Evolutionary conservation across 1,139 yeast genomes (phyloP), one percentile per base, ranked within the genome.

Genomic region (Sugiyamaella japonica): DNA sequence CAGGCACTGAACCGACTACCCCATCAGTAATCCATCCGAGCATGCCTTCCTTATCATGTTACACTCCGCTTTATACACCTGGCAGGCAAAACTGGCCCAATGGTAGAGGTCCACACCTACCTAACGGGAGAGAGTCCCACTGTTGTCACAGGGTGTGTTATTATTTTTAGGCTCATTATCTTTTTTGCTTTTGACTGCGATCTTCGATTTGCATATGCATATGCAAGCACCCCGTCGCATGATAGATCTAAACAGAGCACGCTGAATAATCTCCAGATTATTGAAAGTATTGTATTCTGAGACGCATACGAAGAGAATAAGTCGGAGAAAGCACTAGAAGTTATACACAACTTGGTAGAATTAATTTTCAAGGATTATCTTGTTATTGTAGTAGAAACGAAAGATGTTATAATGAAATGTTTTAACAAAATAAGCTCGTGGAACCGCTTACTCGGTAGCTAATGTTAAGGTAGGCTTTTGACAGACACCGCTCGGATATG

Each of bases 121-220:
- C 5, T 3, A 20, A 29, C 10, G 10, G n/a, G 7, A 29, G n/a
- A n/a, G 8, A 29, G 34, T 5, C 34, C 34, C 34, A 29, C 34
- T 29, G 34, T 12, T 28, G 48, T 44, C 48, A 44, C 48, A 44
- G 32, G 48, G 23, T 44, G 31, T 29, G 34, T 9, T 9, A 15
- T 29, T 44, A 44, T 44, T 44, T 44, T 44, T 44, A 44, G 48
- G 3, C 31, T 31, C 48, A 32, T 25, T 44, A 44, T 44, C 48
- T 44, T 44, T 32, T 44, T 44, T 44, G 15, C 48, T 44, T 44
- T 44, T 44, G 7, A 3, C 6, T 6, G 32, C 4, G 32, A 40
- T 34, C 29, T 17, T 16, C 4, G 32, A 40, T 34, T 15, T 17
- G 5, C 39, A n/a, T 32, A 39, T 38, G 41, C 41, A 38, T 38